phyloP scores from a whole-genome alignment of 176 grass and related monocot genomes.

The Musa troglodytarum region DNA sequence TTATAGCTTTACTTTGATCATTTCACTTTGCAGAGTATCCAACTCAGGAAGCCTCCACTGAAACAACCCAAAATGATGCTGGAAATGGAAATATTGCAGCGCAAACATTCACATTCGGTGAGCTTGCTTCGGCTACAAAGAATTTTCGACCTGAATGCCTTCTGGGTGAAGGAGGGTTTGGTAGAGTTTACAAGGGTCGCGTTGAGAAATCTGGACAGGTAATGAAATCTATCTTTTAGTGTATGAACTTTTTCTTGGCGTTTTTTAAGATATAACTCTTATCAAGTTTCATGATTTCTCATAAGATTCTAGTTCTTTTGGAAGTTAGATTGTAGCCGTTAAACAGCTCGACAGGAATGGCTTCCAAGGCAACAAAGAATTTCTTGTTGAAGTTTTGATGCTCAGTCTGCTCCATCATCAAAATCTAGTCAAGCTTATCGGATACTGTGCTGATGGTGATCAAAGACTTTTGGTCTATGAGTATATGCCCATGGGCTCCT shows the following conservation, averaged over 20 bases:
- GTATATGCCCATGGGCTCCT: not conserved
- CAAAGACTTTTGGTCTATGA: slow-evolving; percentile 10
- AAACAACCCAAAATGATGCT: slow-evolving; percentile 3
- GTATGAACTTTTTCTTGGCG: not conserved
- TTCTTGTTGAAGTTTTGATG: slow-evolving; percentile 6
- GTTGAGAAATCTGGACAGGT: slow-evolving; percentile 8
- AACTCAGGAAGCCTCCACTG: too few species aligned
- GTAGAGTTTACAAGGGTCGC: slow-evolving; percentile 4
- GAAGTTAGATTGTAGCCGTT: not conserved
- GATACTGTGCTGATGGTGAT: slow-evolving; percentile 4
- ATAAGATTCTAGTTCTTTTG: not conserved
- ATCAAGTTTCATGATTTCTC: too few species aligned
- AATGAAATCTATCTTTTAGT: not conserved
- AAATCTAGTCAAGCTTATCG: slow-evolving; percentile 7
- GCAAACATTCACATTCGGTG: not conserved
- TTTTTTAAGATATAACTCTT: not conserved
- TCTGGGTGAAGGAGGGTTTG: slow-evolving; percentile 10
- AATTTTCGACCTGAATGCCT: slow-evolving; percentile 7
- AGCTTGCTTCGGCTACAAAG: slow-evolving; percentile 4
- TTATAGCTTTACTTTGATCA: too few species aligned
- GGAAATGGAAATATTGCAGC: slow-evolving; percentile 3
- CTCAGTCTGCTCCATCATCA: not conserved
- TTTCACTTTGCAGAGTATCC: not conserved
- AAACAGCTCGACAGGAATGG: slow-evolving; percentile 8
- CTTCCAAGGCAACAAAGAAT: slow-evolving; percentile 6